Evolutionary conservation across 495 filamentous ascomycete genomes (phyloP).

Genomic region (Annulohypoxylon bovei): DNA sequence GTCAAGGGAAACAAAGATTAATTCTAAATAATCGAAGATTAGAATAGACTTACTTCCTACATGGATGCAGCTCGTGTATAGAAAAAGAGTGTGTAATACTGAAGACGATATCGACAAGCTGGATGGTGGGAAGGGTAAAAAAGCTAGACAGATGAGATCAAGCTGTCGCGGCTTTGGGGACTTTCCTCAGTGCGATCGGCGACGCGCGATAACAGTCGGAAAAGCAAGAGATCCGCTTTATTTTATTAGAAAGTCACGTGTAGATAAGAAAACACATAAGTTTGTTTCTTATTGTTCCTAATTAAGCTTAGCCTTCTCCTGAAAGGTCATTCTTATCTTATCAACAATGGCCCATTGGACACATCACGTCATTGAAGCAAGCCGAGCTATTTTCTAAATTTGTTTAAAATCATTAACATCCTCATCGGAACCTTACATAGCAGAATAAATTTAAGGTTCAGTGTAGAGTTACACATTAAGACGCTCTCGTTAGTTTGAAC

Average conservation of each 20-base stretch:
- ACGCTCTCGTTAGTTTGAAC: too few relatives aligned
- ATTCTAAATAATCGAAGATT: background rate
- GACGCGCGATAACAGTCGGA: slow-evolving; percentile 34
- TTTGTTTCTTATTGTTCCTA: background rate
- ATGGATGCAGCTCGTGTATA: slow-evolving; percentile 30
- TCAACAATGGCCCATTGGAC: background rate
- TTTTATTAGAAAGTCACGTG: slow-evolving; percentile 37
- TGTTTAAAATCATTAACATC: background rate
- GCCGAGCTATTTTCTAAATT: background rate
- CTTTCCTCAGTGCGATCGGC: slow-evolving; percentile 39
- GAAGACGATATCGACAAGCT: background rate
- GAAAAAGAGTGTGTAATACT: background rate
- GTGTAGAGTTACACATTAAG: too few relatives aligned
- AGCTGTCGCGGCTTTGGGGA: slow-evolving; percentile 39
- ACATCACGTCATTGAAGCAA: slow-evolving; percentile 12
- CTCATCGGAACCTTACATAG: background rate
- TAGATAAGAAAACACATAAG: slow-evolving; percentile 27
- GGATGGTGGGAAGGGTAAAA: slow-evolving; percentile 7
- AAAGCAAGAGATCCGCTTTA: slow-evolving; percentile 26
- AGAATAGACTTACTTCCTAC: slow-evolving; percentile 39
- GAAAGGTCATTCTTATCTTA: background rate
- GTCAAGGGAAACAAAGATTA: slow-evolving; percentile 2
- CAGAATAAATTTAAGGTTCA: background rate
- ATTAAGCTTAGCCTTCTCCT: slow-evolving; percentile 8
- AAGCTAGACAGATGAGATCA: slow-evolving; percentile 33